A percentile compares a stretch with the other conserved stretches of the same genome.
Evolutionary conservation across 2,329 filamentous ascomycete species (phyloP).

Genomic region (Aspergillus tubingensis): DNA sequence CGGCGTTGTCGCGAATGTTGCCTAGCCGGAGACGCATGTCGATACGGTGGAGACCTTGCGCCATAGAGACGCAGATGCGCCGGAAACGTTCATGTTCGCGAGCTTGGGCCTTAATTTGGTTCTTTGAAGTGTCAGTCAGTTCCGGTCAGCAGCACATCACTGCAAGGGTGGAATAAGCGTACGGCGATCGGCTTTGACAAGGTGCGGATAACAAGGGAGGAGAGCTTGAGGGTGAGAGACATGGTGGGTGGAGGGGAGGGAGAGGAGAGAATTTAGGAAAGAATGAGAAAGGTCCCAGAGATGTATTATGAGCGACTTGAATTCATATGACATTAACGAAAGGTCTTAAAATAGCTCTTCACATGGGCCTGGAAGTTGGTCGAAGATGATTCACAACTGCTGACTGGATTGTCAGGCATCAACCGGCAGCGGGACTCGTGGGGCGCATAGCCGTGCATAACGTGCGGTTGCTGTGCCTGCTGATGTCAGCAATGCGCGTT

Average conservation of each 20-base stretch:
- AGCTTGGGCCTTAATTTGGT: constrained; percentile 67
- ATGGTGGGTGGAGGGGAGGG: constrained; percentile 39
- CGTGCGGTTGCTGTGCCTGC: constrained; percentile 18
- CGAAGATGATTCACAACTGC: constrained; percentile 3
- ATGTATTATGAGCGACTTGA: background rate
- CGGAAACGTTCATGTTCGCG: constrained; percentile 69
- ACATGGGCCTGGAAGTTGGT: background rate
- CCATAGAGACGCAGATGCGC: constrained; percentile 61
- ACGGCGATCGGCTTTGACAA: constrained; percentile 70
- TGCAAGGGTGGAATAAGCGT: constrained; percentile 24
- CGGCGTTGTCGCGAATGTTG: constrained; percentile 62
- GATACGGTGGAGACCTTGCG: constrained; percentile 64
- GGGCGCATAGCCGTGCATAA: constrained; percentile 11
- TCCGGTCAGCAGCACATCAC: background rate
- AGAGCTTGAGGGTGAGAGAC: constrained; percentile 67
- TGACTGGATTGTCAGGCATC: constrained; percentile 16
- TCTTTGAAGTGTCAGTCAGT: constrained; percentile 50
- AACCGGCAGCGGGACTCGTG: constrained; percentile 2
- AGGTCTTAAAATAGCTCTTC: background rate
- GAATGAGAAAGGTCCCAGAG: background rate
- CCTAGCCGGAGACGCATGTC: constrained; percentile 70
- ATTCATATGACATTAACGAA: constrained; percentile 6
- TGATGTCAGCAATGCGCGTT: constrained; percentile 31
- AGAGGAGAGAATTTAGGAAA: background rate
- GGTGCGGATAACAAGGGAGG: constrained; percentile 65